Conservation (phyloP, 2,329 filamentous ascomycete genomes). For the Aspergillus pseudoglaucus region DNA sequence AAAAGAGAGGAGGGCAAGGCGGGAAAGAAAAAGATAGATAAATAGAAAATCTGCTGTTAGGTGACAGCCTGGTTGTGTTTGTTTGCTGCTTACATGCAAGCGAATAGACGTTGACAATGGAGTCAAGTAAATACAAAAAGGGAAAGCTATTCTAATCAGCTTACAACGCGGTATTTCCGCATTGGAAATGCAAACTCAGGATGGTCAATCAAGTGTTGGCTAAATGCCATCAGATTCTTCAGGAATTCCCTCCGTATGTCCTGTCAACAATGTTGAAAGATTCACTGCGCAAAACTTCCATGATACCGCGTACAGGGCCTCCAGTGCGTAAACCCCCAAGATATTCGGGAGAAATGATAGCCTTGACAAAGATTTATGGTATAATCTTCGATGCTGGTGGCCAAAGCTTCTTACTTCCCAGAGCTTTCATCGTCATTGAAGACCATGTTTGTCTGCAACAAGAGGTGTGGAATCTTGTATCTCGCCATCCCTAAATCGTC, state of each 20-base stretch:
- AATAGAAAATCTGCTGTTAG: no score
- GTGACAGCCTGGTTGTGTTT: no score
- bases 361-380: not conserved
- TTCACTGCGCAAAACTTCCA: not conserved
- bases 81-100: no score
- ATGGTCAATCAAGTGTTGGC: not conserved
- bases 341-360: not conserved
- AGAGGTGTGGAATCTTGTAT: conserved; percentile 2
- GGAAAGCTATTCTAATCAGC: no score
- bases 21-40: no score
- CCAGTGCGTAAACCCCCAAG: not conserved
- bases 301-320: not conserved
- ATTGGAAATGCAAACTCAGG: not conserved
- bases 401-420: conserved; percentile 1
- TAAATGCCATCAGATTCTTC: not conserved
- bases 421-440: not conserved
- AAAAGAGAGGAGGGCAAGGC: no score
- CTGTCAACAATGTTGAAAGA: not conserved
- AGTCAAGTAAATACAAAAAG: no score
- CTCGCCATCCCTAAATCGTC: conserved; percentile 1
- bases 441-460: conserved; percentile 1
- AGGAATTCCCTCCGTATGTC: not conserved
- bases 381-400: not conserved
- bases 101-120: no score
- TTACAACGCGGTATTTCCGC: not conserved